Base-by-base conservation (phyloP, 2,329 filamentous ascomycete genomes). In the Colletotrichum truncatum region DNA sequence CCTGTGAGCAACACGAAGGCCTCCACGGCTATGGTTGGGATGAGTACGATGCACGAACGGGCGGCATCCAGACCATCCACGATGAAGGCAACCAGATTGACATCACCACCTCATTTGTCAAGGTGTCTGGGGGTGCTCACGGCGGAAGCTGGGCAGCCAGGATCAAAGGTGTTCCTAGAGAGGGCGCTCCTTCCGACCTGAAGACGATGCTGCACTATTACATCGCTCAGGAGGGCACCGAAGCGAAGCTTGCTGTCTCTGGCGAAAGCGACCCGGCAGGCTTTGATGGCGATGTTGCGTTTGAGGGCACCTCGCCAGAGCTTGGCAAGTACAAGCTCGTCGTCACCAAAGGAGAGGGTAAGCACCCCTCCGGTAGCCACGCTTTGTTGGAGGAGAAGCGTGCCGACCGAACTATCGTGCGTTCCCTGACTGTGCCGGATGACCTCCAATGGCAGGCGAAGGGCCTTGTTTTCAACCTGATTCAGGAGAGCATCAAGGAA, bases 1-100 rank as follows among this genome's bases (percentile, higher is more conserved):
- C 96, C 0, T 99, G 96, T 80, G 96, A 98, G 78, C 96, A 99
- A 77, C 88, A 96, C 76, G 93, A 97, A 76, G 92, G 92, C 69
- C 97, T 99, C 86, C 91, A 89, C 49, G 95, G 95, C 60, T 99
- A 99, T 77, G 96, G 96, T 67, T 99, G 96, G 96, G 94, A 98
- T 73, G 93, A 97, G 76, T 99, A 97, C 77, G 96, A 99, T 78
- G 90, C 94, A 21, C 87, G 96, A 63, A 91, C 86, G 61, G 96
- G 96, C 67, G 96, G 96, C 60, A 85, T 92, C 21, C 93, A 99
- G 79, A 92, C 92, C 1, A 95, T 99, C 65, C 93, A 97, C 74
- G 96, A 99, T 77, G 89, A 90, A 57, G 91, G 88, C 51, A 99
- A 99, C 79, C 87, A 87, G 62, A 86, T 99, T 70, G 94, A 98